Conservation (phyloP, 106 monocot genomes). For the Apostasia ramifera region DNA sequence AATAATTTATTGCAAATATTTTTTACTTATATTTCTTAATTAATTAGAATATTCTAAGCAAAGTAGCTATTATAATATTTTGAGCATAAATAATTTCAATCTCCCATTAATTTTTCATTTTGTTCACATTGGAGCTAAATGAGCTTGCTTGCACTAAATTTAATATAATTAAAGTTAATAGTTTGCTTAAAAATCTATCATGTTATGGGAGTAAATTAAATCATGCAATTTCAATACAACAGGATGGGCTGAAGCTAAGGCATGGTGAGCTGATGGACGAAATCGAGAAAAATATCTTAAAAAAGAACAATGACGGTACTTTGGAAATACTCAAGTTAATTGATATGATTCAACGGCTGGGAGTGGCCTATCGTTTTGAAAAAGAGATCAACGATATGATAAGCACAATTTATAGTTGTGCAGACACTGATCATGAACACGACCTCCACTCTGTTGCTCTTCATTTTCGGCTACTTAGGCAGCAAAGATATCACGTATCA, state of each 20-base stretch:
- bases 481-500: not conserved
- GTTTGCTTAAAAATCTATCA: not conserved
- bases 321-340: not conserved
- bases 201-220: not conserved
- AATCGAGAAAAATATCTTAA: not conserved
- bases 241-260: not conserved
- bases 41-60: no score
- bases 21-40: no score
- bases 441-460: not conserved
- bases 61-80: no score
- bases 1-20: no score
- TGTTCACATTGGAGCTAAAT: no score
- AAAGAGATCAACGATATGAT: not conserved
- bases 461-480: not conserved
- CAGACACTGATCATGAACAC: not conserved
- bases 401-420: not conserved
- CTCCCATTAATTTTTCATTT: no score
- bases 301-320: not conserved
- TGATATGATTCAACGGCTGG: not conserved
- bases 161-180: no score
- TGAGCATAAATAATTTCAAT: no score
- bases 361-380: conserved; percentile 3
- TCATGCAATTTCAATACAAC: not conserved
- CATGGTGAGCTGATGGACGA: not conserved
- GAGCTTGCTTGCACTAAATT: no score